phyloP scores from a whole-genome alignment of 108 stramenopile genomes.

The Pseudonitzschia multiseries region DNA sequence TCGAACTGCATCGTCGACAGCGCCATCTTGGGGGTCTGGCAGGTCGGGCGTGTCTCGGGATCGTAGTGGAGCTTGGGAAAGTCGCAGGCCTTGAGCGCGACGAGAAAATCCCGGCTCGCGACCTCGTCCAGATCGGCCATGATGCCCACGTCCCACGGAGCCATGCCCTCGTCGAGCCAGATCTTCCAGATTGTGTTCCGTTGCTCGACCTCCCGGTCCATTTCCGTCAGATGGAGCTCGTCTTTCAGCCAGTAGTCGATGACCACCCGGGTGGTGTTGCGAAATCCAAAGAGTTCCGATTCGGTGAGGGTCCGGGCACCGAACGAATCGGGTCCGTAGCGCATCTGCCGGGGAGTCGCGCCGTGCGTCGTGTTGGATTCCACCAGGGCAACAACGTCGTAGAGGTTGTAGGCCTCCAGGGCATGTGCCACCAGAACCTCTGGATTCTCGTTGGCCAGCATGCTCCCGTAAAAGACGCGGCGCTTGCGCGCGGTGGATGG shows the following conservation, averaged over 20 bases:
- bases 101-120: constrained; percentile 55
- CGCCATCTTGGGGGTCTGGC: constrained; percentile 21
- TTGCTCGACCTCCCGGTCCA: constrained; percentile 40
- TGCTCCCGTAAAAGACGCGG: constrained; percentile 28
- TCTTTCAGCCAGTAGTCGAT: constrained; percentile 24
- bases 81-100: constrained; percentile 55
- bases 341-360: constrained; percentile 19
- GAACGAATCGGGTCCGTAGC: neutral
- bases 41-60: neutral
- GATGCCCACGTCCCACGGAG: constrained; percentile 46
- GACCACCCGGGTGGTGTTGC: constrained; percentile 1
- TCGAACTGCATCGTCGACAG: constrained; percentile 46
- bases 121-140: constrained; percentile 59
- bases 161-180: constrained; percentile 65
- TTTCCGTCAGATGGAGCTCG: neutral
- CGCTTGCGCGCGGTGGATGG: neutral
- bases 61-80: constrained; percentile 12
- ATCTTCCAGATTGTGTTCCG: constrained; percentile 43
- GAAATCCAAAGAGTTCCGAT: neutral
- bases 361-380: constrained; percentile 60
- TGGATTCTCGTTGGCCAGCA: constrained; percentile 51
- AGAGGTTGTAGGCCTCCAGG: constrained; percentile 52
- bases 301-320: neutral
- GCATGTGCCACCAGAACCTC: constrained; percentile 37
- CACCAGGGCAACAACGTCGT: constrained; percentile 47